A percentile compares a stretch with the other conserved stretches of the same genome.
These are phyloP conservation scores for Fusarium nurragi DNA, from an alignment of 2,329 filamentous ascomycete genomes.

Conservation along the genomic window DNA sequence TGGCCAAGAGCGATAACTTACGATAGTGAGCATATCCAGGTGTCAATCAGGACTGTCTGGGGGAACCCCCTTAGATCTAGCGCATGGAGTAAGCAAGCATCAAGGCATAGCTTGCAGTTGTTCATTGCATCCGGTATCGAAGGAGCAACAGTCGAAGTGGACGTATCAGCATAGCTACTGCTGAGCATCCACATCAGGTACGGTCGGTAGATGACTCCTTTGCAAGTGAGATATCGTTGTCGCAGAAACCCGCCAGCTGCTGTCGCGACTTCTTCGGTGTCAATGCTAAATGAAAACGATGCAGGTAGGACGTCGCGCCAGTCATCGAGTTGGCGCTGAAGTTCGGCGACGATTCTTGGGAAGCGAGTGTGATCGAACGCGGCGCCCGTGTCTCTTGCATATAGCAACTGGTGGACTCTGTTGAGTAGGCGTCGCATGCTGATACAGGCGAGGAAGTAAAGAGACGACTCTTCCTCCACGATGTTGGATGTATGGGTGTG, in stretches of 20 bases:
- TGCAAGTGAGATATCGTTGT: slow-evolving; percentile 62
- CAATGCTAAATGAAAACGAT: slow-evolving; percentile 54
- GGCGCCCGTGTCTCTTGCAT: slow-evolving; percentile 57
- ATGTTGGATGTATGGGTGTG: slow-evolving; percentile 53
- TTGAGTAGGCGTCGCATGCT: slow-evolving; percentile 60
- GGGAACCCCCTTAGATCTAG: slow-evolving; percentile 58
- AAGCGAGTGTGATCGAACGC: slow-evolving; percentile 57
- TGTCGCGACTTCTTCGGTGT: slow-evolving; percentile 45
- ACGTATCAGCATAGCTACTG: slow-evolving; percentile 44
- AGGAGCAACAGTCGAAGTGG: slow-evolving; percentile 38
- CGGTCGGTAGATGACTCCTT: slow-evolving; percentile 62
- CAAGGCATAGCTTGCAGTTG: slow-evolving; percentile 57
- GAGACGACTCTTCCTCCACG: slow-evolving; percentile 58
- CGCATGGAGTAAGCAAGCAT: slow-evolving; percentile 60
- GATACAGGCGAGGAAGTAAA: slow-evolving; percentile 64
- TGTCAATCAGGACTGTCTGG: slow-evolving; percentile 62
- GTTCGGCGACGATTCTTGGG: slow-evolving; percentile 58
- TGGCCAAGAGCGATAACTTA: slow-evolving; percentile 41
- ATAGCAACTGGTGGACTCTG: slow-evolving; percentile 60
- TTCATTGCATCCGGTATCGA: slow-evolving; percentile 49
- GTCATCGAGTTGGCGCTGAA: slow-evolving; percentile 59
- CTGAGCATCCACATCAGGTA: slow-evolving; percentile 61
- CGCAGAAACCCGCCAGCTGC: slow-evolving; percentile 59
- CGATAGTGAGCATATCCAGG: slow-evolving; percentile 65
- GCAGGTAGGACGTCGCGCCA: slow-evolving; percentile 59